Percentiles rank a stretch among this genome's conserved stretches.
These are phyloP conservation scores for Coemansia sp. DNA, from an alignment of 192 early-diverging fungal species.

Conservation along the genomic window DNA sequence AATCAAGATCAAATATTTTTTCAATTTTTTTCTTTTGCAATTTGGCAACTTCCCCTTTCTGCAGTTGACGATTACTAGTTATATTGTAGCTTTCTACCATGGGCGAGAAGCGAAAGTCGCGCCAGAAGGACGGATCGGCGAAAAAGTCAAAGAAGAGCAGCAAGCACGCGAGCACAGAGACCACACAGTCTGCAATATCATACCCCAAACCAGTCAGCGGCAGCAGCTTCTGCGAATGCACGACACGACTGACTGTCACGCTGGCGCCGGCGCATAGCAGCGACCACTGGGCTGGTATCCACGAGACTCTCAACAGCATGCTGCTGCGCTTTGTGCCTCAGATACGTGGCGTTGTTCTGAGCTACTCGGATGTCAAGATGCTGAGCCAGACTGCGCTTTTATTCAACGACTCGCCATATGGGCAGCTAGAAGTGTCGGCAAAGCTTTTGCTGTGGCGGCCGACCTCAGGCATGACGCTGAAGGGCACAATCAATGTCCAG, in stretches of 20 bases:
- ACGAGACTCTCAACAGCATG: conserved; percentile 53
- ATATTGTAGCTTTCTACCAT: conserved; percentile 10
- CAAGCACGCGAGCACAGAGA: not conserved
- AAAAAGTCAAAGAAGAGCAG: conserved; percentile 35
- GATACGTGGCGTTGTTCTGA: conserved; percentile 81
- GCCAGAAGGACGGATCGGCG: conserved; percentile 12
- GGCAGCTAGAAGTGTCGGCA: conserved; percentile 70
- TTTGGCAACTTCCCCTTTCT: not conserved
- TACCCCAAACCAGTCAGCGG: conserved; percentile 23
- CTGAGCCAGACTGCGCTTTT: conserved; percentile 63
- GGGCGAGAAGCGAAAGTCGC: conserved; percentile 50
- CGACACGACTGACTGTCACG: conserved; percentile 35
- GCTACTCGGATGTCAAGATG: conserved; percentile 69
- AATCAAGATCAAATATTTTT: not conserved
- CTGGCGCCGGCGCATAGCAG: conserved; percentile 40
- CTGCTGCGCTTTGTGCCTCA: conserved; percentile 75
- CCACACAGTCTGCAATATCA: conserved; percentile 11
- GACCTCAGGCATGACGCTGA: conserved; percentile 53
- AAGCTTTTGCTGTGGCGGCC: conserved; percentile 80
- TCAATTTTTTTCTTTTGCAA: not conserved
- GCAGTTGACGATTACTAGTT: not conserved
- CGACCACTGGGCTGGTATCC: conserved; percentile 39
- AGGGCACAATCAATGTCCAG: conserved; percentile 77
- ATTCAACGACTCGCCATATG: conserved; percentile 79
- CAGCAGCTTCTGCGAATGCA: conserved; percentile 47